These are phyloP conservation scores for Aphanocladium album DNA, from an alignment of 2,329 filamentous ascomycete species.

Conservation along the genomic window DNA sequence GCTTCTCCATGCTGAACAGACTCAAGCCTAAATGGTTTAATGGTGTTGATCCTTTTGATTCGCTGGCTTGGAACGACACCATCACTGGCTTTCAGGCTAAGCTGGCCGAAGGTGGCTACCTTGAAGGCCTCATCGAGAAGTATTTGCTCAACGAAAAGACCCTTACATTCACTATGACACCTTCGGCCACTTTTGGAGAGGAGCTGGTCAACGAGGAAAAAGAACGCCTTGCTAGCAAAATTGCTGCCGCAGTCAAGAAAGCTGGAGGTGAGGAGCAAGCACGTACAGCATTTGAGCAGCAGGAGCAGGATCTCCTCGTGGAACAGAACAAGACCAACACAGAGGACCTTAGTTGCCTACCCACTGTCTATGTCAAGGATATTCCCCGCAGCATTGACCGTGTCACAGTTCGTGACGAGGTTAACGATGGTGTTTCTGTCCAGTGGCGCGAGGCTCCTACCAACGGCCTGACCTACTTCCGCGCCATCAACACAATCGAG, in stretches of 20 bases:
- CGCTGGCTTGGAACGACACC: conserved; percentile 86
- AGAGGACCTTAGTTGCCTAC: conserved; percentile 81
- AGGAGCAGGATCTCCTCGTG: conserved; percentile 72
- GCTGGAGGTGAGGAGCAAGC: conserved; percentile 69
- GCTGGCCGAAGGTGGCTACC: conserved; percentile 70
- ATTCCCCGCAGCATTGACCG: conserved; percentile 74
- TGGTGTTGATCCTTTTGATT: conserved; percentile 85
- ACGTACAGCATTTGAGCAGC: conserved; percentile 64
- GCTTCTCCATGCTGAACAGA: conserved; percentile 82
- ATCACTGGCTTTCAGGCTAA: conserved; percentile 75
- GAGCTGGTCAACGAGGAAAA: conserved; percentile 75
- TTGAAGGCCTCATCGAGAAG: conserved; percentile 81
- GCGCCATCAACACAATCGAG: conserved; percentile 75
- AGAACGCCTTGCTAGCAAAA: conserved; percentile 66
- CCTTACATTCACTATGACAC: conserved; percentile 90
- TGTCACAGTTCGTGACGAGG: conserved; percentile 56
- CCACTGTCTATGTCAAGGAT: conserved; percentile 81
- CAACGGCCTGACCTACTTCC: conserved; percentile 94
- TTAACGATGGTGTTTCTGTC: conserved; percentile 59
- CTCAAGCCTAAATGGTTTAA: conserved; percentile 94
- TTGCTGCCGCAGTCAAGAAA: conserved; percentile 61
- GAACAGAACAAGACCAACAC: conserved; percentile 81
- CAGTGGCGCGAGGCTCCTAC: conserved; percentile 93
- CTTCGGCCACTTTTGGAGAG: conserved; percentile 68
- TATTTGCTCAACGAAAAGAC: conserved; percentile 85